phyloP scores from a whole-genome alignment of 75 land plant genomes.

The Pinus taeda region DNA sequence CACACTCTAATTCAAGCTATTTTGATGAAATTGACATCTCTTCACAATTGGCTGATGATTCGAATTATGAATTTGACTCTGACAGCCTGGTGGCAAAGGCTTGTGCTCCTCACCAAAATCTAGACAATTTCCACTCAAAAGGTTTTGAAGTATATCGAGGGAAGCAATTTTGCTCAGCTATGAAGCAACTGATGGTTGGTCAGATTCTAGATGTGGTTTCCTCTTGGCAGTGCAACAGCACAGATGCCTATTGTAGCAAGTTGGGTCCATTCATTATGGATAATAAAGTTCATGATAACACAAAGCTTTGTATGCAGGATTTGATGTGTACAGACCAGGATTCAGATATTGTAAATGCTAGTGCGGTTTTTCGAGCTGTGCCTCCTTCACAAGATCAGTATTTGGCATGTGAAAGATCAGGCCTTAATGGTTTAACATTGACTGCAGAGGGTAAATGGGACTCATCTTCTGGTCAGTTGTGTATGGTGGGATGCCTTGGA shows the following conservation, averaged over 20 bases:
- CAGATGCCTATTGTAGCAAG: constrained; percentile 38
- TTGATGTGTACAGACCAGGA: constrained; percentile 27
- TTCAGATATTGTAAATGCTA: constrained; percentile 22
- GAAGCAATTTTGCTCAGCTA: constrained; percentile 28
- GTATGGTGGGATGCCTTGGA: constrained; percentile 68
- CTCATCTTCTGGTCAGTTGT: constrained; percentile 49
- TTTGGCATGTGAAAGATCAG: constrained; percentile 33
- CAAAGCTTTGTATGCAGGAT: constrained; percentile 41
- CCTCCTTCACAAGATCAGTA: constrained; percentile 16
- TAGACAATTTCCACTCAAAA: constrained; percentile 7
- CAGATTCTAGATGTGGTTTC: constrained; percentile 36
- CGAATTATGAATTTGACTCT: constrained; percentile 44
- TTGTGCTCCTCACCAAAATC: constrained; percentile 35
- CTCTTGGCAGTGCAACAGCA: constrained; percentile 42
- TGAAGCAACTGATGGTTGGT: constrained; percentile 18
- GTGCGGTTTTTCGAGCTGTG: constrained; percentile 50
- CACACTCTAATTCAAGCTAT: constrained; percentile 12
- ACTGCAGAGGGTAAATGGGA: constrained; percentile 60
- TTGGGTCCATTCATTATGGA: constrained; percentile 39
- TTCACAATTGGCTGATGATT: constrained; percentile 30
- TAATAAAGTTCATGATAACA: constrained; percentile 20
- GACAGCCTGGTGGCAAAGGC: constrained; percentile 34
- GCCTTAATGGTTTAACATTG: constrained; percentile 40
- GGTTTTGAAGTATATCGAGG: constrained; percentile 40
- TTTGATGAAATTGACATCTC: constrained; percentile 45